Percentiles rank a stretch among this genome's conserved stretches.
Conservation (phyloP, 2,329 filamentous ascomycete species). For the Hypoxylon sp. region DNA sequence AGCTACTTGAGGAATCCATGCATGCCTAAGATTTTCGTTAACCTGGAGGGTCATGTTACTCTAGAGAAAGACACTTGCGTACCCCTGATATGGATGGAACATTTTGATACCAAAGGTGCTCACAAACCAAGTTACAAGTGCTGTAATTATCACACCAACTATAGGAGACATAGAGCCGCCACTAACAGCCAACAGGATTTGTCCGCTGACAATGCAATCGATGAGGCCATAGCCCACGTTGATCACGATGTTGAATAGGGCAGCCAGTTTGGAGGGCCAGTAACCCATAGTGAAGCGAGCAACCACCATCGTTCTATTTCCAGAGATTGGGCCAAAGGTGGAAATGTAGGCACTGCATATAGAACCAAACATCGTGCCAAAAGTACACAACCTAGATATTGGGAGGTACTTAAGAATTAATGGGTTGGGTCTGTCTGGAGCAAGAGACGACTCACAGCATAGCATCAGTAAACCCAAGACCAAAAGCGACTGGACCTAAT, state of each 20-base stretch:
- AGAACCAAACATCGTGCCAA: slow-evolving; percentile 49
- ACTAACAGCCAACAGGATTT: slow-evolving; percentile 76
- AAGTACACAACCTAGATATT: slow-evolving; percentile 44
- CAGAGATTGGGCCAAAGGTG: slow-evolving; percentile 51
- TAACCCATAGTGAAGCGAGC: slow-evolving; percentile 55
- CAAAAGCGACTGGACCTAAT: slow-evolving; percentile 52
- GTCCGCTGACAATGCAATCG: slow-evolving; percentile 76
- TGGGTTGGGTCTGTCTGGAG: background rate
- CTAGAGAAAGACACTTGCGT: slow-evolving; percentile 22
- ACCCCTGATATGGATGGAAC: slow-evolving; percentile 78
- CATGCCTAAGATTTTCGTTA: slow-evolving; percentile 53
- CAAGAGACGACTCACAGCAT: slow-evolving; percentile 4
- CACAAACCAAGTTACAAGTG: slow-evolving; percentile 73
- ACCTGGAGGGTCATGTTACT: background rate
- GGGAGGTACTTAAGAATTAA: slow-evolving; percentile 1
- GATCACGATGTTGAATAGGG: slow-evolving; percentile 53
- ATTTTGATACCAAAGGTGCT: slow-evolving; percentile 77
- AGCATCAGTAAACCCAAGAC: slow-evolving; percentile 45
- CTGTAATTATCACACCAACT: slow-evolving; percentile 77
- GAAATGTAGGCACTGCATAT: slow-evolving; percentile 51
- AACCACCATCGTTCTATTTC: slow-evolving; percentile 52
- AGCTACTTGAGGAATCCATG: slow-evolving; percentile 74
- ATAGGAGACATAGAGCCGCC: slow-evolving; percentile 71
- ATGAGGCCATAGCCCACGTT: slow-evolving; percentile 63
- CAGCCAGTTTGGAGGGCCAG: slow-evolving; percentile 54